A percentile compares a stretch with the other conserved stretches of the same genome.
Conservation (phyloP, 768 basidiomycete genomes). For the Hericium coralloides region DNA sequence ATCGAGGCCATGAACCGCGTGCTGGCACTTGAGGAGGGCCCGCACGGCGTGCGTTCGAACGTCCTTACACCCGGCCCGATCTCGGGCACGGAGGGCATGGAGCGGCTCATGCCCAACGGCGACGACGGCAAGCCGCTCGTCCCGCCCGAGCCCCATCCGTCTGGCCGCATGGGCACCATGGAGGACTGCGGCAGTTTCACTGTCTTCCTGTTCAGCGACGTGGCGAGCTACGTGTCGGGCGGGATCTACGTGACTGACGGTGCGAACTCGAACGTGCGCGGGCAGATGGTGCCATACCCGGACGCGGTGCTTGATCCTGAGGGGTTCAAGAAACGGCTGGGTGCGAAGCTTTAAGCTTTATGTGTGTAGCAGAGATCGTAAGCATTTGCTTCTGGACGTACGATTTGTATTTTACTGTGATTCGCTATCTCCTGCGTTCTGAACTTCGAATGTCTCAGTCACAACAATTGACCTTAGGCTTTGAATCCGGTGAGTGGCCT, state of each 20-base stretch:
- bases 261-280: constrained; percentile 40
- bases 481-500: no score
- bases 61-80: constrained; percentile 83
- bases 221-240: constrained; percentile 69
- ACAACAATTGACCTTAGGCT: no score
- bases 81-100: constrained; percentile 63
- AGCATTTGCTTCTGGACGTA: no score
- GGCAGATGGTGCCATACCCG: constrained; percentile 51
- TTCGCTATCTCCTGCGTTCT: no score
- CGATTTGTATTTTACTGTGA: no score
- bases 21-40: constrained; percentile 90
- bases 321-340: constrained; percentile 37
- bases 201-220: constrained; percentile 77
- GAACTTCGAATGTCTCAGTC: no score
- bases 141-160: constrained; percentile 6
- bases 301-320: constrained; percentile 51
- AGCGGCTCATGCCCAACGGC: constrained; percentile 35
- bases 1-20: constrained; percentile 85
- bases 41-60: constrained; percentile 84
- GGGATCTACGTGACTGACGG: constrained; percentile 67
- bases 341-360: no score
- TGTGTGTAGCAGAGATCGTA: no score
- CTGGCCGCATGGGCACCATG: constrained; percentile 49
- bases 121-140: not conserved
- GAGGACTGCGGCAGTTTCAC: constrained; percentile 64